A percentile compares a stretch with the other conserved stretches of the same genome.
Evolutionary conservation across 2,329 filamentous ascomycete genomes (phyloP).

Genomic region (Stachybotrys chlorohalonatus): DNA sequence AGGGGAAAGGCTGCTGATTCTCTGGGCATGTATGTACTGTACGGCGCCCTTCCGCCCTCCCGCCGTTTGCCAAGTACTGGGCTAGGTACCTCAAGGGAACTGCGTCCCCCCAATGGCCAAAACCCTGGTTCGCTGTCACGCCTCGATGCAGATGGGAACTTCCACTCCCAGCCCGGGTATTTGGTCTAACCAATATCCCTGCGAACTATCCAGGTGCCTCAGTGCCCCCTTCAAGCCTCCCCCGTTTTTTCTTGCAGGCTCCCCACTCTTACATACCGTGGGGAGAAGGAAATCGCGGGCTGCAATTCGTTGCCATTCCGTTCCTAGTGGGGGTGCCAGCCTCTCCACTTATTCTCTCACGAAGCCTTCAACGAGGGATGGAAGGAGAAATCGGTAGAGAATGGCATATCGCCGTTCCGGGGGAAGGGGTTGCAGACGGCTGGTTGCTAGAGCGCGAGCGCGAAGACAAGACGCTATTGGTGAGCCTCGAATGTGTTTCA

Average conservation of each 20-base stretch:
- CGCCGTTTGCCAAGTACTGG: no score
- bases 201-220: neutral
- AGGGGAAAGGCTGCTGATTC: neutral
- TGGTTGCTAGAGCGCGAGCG: no score
- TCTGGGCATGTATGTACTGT: no score
- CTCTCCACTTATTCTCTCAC: neutral
- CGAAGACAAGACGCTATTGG: no score
- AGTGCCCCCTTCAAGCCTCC: neutral
- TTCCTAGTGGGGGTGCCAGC: neutral
- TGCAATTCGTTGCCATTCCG: neutral
- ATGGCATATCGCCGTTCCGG: neutral
- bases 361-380: neutral
- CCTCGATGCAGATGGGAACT: no score
- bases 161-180: neutral
- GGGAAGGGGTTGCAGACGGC: no score
- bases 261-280: neutral
- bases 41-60: no score
- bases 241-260: neutral
- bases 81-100: no score
- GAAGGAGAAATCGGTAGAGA: neutral
- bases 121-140: no score
- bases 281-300: neutral
- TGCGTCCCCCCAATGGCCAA: no score
- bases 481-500: no score
- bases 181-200: neutral